Percentiles rank a stretch among this genome's conserved stretches.
Conservation (phyloP, 305 asterid species). For the Striga hermonthica region DNA sequence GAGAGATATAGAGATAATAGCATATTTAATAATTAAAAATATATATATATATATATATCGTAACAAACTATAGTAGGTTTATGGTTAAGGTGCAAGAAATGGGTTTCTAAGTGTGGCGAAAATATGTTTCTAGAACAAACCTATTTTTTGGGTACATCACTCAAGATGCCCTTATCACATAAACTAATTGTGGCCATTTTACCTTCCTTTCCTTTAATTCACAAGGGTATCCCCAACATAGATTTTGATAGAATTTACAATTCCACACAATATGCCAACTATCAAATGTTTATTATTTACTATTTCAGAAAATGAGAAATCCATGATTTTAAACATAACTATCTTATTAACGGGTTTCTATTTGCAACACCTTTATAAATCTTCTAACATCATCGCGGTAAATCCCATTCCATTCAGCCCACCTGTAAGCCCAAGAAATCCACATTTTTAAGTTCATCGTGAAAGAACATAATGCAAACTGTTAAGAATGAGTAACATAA, state of each 20-base stretch:
- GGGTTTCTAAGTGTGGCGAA: too few relatives aligned
- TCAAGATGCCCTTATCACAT: too few relatives aligned
- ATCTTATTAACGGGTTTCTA: slow-evolving; percentile 19
- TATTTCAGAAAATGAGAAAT: slow-evolving; percentile 19
- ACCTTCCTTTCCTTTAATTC: neutral
- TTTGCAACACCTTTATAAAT: slow-evolving; percentile 71
- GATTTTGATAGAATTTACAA: too few relatives aligned
- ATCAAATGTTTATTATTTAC: neutral
- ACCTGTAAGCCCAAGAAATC: slow-evolving; percentile 53
- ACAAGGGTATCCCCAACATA: too few relatives aligned
- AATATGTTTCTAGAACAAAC: too few relatives aligned
- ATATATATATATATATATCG: too few relatives aligned
- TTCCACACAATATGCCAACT: neutral
- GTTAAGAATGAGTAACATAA: slow-evolving; percentile 18
- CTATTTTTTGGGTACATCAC: too few relatives aligned
- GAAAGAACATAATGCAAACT: neutral
- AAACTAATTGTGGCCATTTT: too few relatives aligned
- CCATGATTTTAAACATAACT: slow-evolving; percentile 5
- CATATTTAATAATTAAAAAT: too few relatives aligned
- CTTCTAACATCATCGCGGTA: slow-evolving; percentile 90
- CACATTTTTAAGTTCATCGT: slow-evolving; percentile 11
- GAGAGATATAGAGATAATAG: too few relatives aligned
- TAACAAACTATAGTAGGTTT: too few relatives aligned
- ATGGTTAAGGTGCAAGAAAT: too few relatives aligned
- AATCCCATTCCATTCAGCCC: slow-evolving; percentile 99